Evolutionary conservation across 345 rosid genomes (phyloP), one percentile per base, ranked within the genome.

Genomic region (Litchi chinensis): DNA sequence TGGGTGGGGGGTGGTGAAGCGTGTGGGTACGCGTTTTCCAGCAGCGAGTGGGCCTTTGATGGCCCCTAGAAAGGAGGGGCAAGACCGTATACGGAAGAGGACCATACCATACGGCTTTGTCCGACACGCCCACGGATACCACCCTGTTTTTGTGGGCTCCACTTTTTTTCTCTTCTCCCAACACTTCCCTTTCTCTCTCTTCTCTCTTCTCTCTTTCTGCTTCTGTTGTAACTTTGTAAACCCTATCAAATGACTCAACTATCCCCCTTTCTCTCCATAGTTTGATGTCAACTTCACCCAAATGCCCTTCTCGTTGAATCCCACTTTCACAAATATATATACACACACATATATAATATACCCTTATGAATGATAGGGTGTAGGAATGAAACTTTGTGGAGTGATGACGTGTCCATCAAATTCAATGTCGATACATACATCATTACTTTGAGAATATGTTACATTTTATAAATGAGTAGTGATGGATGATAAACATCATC

Each of bases 71-170:
- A 69, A 46, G n/a, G 24, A 64, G 24, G 26, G 21, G 6, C 63
- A 62, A 21, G 48, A 76, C 91, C 91, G 95, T 91, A 90, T 90
- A 91, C 92, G 95, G 93, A 89, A 89, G 89, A 88, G 91, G 95
- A 90, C 93, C 89, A 88, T 82, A 77, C 87, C 82, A 86, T 83
- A 85, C 88, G 91, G 93, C 86, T 76, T 74, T 80, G 90, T 83
- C 90, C 90, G 89, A 79, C 83, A 56, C 65, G 68, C 28, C 74
- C 83, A 81, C 80, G 76, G 86, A 66, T 74, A 21, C 77, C 71
- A 40, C 71, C 40, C 39, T 50, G 86, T 71, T 71, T 3, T 5
- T 4, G 15, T 67, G 87, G 88, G 77, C 57, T 78, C 88, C 86
- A 71, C 69, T 3, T 10, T 2, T 68, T 65, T 64, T 24, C 76